Percentiles rank a stretch among this genome's conserved stretches.
Conservation (phyloP, 1,284 basidiomycete genomes). For the Cryptococcus amylolentus region DNA sequence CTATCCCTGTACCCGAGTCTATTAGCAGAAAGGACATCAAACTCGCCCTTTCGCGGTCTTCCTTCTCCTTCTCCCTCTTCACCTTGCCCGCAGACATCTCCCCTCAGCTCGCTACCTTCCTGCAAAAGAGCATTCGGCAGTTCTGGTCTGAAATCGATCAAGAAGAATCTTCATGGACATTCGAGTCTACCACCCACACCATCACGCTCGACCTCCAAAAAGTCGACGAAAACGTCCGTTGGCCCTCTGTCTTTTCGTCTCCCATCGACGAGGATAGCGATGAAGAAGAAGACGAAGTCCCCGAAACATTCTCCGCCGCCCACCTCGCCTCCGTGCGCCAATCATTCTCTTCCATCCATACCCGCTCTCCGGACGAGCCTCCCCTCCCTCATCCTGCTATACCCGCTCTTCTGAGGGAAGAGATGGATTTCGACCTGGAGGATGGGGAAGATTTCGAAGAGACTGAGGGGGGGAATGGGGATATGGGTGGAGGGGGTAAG, state of each 20-base stretch:
- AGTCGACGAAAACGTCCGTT: constrained; percentile 69
- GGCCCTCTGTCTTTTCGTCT: constrained; percentile 72
- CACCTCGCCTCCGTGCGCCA: constrained; percentile 75
- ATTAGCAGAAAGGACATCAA: constrained; percentile 64
- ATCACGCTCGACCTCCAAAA: constrained; percentile 84
- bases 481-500: constrained; percentile 18
- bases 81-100: constrained; percentile 54
- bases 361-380: constrained; percentile 25
- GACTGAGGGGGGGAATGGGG: constrained; percentile 51
- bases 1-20: constrained; percentile 70
- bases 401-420: constrained; percentile 45
- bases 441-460: constrained; percentile 55
- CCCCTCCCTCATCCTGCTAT: constrained; percentile 36
- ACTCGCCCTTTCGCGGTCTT: constrained; percentile 62
- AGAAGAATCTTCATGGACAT: constrained; percentile 78
- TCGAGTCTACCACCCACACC: constrained; percentile 66
- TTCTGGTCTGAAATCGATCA: constrained; percentile 74
- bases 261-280: constrained; percentile 32
- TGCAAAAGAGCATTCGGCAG: constrained; percentile 53
- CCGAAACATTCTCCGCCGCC: constrained; percentile 82
- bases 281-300: constrained; percentile 63
- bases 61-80: constrained; percentile 59
- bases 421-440: constrained; percentile 48
- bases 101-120: constrained; percentile 58
- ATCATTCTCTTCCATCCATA: constrained; percentile 36